phyloP scores from a whole-genome alignment of 805 yeast genomes.

The Metschnikowia lochheadii region DNA sequence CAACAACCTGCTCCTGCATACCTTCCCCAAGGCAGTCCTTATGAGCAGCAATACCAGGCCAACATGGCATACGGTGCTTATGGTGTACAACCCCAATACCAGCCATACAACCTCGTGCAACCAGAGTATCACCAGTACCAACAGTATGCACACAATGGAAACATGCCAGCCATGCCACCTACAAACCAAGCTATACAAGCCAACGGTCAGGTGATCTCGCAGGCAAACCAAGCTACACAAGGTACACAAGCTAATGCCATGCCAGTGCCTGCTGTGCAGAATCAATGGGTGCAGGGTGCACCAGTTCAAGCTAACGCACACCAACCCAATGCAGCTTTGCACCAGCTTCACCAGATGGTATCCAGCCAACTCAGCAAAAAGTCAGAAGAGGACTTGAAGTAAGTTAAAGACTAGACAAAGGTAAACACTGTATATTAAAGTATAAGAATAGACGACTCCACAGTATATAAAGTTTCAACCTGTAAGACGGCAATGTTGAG shows the following conservation, averaged over 20 bases:
- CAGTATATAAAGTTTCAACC: no score
- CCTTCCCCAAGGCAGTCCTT: constrained; percentile 8
- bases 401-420: neutral
- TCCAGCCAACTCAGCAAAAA: constrained; percentile 11
- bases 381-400: neutral
- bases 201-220: no score
- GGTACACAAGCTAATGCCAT: neutral
- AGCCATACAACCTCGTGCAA: constrained; percentile 9
- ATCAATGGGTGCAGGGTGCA: neutral
- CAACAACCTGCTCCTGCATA: constrained; percentile 6
- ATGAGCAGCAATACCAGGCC: constrained; percentile 12
- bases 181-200: no score
- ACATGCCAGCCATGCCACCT: neutral
- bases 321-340: constrained; percentile 11
- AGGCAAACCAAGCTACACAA: no score
- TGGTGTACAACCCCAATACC: constrained; percentile 7
- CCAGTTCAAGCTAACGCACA: neutral
- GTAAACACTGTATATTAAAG: neutral
- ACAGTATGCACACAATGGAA: neutral
- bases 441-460: neutral
- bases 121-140: neutral
- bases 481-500: no score
- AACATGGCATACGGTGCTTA: neutral
- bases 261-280: neutral
- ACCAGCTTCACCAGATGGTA: constrained; percentile 18